Percentiles rank a stretch among this genome's conserved stretches.
Evolutionary conservation across 306 rosid species (phyloP).

Genomic region (Carpinus viminea): DNA sequence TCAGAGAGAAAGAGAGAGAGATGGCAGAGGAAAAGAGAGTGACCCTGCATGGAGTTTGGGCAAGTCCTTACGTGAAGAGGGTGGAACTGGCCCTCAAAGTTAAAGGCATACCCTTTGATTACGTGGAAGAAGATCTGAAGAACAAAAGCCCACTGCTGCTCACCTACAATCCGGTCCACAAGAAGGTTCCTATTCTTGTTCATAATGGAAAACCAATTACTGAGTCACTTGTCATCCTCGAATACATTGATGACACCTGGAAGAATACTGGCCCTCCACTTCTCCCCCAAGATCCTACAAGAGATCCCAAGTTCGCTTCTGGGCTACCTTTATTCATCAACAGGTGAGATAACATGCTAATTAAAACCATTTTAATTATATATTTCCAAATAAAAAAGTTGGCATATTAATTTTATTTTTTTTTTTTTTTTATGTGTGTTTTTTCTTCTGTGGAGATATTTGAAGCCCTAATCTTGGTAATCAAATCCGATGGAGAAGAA

Average conservation of each 20-base stretch:
- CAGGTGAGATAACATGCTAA: neutral
- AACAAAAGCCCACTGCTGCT: constrained; percentile 41
- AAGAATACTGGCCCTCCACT: constrained; percentile 24
- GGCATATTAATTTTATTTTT: no score
- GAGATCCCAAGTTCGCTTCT: constrained; percentile 42
- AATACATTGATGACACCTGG: constrained; percentile 43
- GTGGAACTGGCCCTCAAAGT: constrained; percentile 36
- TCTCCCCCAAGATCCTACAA: constrained; percentile 31
- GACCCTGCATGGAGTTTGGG: constrained; percentile 38
- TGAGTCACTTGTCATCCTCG: constrained; percentile 30
- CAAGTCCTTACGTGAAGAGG: constrained; percentile 35
- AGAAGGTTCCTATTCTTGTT: constrained; percentile 42
- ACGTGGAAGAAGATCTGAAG: constrained; percentile 35
- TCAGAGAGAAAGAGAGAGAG: neutral
- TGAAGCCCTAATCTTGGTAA: neutral
- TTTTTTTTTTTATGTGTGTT: no score
- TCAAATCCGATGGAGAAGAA: constrained; percentile 36
- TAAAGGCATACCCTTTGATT: constrained; percentile 38
- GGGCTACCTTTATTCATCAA: constrained; percentile 24
- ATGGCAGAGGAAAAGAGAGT: constrained; percentile 35
- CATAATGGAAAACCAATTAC: constrained; percentile 36
- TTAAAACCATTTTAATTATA: neutral
- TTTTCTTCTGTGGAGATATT: neutral
- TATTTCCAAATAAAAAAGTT: no score
- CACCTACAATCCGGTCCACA: constrained; percentile 39